Evolutionary conservation across 768 basidiomycete genomes (phyloP).

Genomic region (Rhodotorula diobovata): DNA sequence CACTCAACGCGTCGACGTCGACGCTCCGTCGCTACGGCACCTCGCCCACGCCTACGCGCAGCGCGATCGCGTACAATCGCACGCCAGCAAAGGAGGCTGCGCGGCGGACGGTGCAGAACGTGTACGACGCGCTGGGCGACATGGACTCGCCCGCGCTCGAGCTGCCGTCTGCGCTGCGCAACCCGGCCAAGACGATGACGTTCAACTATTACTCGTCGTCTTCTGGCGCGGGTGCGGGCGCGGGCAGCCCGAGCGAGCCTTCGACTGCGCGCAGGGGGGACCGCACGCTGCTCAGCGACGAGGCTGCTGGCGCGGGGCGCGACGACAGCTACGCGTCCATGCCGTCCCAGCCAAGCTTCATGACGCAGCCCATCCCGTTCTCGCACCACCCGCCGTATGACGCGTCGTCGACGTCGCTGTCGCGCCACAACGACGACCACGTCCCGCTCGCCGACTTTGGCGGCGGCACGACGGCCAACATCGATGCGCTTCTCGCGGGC

Average conservation of each 20-base stretch:
- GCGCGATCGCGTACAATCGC: slow-evolving; percentile 55
- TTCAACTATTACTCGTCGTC: slow-evolving; percentile 8
- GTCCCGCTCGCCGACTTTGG: slow-evolving; percentile 23
- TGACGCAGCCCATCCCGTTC: not conserved
- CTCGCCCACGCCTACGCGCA: slow-evolving; percentile 46
- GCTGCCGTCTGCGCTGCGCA: slow-evolving; percentile 50
- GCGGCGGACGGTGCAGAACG: slow-evolving; percentile 61
- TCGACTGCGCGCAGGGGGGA: not conserved
- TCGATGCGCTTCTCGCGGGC: slow-evolving; percentile 32
- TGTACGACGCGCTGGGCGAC: slow-evolving; percentile 54
- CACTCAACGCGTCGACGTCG: slow-evolving; percentile 49
- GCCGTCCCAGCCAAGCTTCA: slow-evolving; percentile 18
- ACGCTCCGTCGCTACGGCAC: slow-evolving; percentile 45
- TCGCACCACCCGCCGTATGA: not conserved
- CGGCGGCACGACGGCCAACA: slow-evolving; percentile 25
- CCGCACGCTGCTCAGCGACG: not conserved
- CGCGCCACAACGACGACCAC: not conserved
- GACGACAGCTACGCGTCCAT: slow-evolving; percentile 9
- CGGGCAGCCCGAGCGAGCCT: slow-evolving; percentile 3
- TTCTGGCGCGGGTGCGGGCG: slow-evolving; percentile 43
- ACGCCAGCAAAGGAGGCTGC: slow-evolving; percentile 73
- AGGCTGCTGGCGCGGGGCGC: slow-evolving; percentile 21
- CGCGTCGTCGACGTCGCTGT: not conserved
- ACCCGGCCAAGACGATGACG: slow-evolving; percentile 51
- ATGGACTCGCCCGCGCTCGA: slow-evolving; percentile 37